Conservation (phyloP, 2,329 filamentous ascomycete genomes). For the Claviceps capensis region DNA sequence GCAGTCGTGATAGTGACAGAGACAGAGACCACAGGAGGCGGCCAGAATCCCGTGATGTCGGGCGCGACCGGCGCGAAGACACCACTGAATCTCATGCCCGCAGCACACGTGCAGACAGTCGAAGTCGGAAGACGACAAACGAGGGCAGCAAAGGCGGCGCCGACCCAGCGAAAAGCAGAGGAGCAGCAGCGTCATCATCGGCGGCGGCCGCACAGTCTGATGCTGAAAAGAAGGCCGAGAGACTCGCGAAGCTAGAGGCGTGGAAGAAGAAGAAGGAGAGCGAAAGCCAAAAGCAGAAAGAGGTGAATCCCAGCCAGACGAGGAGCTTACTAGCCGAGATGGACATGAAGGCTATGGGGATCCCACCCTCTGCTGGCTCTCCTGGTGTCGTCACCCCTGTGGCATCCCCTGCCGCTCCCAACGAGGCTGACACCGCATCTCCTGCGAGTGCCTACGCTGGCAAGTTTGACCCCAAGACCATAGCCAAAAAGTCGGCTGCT, state of each 20-base stretch:
- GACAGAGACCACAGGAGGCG: constrained; percentile 58
- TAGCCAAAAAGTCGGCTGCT: constrained; percentile 63
- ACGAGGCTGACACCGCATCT: constrained; percentile 30
- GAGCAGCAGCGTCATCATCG: constrained; percentile 28
- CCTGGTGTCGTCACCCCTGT: constrained; percentile 36
- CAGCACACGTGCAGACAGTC: constrained; percentile 52
- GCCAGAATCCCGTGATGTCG: constrained; percentile 59
- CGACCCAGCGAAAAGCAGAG: constrained; percentile 44
- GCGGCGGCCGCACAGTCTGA: constrained; percentile 43
- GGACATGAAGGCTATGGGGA: constrained; percentile 50
- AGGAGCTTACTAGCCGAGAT: constrained; percentile 58
- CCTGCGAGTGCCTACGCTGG: constrained; percentile 51
- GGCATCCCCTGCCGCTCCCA: constrained; percentile 31
- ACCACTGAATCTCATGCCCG: constrained; percentile 58
- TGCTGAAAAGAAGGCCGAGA: constrained; percentile 62
- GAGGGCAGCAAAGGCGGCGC: constrained; percentile 31
- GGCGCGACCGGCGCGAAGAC: constrained; percentile 49
- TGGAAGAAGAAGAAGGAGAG: constrained; percentile 87
- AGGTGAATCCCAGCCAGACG: constrained; percentile 50
- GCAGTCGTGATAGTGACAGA: constrained; percentile 43
- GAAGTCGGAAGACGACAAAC: constrained; percentile 39
- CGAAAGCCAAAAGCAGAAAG: constrained; percentile 58
- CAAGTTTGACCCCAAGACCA: constrained; percentile 79
- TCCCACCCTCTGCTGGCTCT: constrained; percentile 30
- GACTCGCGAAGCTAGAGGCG: constrained; percentile 68